These are phyloP conservation scores for Pseudopithomyces maydicus DNA, from an alignment of 2,329 filamentous ascomycete genomes.

Conservation along the genomic window DNA sequence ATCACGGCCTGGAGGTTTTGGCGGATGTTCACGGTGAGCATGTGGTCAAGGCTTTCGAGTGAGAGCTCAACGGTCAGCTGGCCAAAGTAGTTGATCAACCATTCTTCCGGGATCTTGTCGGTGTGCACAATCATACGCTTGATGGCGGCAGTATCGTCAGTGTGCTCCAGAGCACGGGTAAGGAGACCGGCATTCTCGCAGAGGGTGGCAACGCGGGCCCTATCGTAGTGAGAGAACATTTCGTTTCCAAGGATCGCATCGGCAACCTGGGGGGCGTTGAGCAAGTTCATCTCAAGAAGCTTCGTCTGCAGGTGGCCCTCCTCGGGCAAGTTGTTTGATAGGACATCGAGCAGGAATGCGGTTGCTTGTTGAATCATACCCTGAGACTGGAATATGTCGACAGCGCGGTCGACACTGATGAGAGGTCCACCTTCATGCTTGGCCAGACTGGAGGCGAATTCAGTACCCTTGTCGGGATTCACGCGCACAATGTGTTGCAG, in stretches of 20 bases:
- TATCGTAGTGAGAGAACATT: constrained; percentile 98
- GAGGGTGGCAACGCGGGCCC: constrained; percentile 81
- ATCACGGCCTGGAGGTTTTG: constrained; percentile 95
- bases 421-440: constrained; percentile 86
- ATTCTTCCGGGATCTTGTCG: constrained; percentile 87
- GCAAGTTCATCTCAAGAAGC: constrained; percentile 94
- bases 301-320: constrained; percentile 93
- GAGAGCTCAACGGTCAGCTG: constrained; percentile 95
- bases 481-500: constrained; percentile 77
- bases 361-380: constrained; percentile 98
- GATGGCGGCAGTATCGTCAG: constrained; percentile 85
- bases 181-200: constrained; percentile 89
- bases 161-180: constrained; percentile 80
- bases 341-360: constrained; percentile 93
- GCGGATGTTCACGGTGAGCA: constrained; percentile 95
- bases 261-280: constrained; percentile 95
- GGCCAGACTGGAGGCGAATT: constrained; percentile 91
- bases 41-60: constrained; percentile 90
- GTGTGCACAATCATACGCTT: constrained; percentile 89
- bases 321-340: constrained; percentile 93
- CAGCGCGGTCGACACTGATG: constrained; percentile 90
- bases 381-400: constrained; percentile 97
- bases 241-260: constrained; percentile 98
- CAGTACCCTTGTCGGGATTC: constrained; percentile 90
- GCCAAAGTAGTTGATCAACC: constrained; percentile 90